Conservation (phyloP, 768 basidiomycete species). For the Calocera viscosa region DNA sequence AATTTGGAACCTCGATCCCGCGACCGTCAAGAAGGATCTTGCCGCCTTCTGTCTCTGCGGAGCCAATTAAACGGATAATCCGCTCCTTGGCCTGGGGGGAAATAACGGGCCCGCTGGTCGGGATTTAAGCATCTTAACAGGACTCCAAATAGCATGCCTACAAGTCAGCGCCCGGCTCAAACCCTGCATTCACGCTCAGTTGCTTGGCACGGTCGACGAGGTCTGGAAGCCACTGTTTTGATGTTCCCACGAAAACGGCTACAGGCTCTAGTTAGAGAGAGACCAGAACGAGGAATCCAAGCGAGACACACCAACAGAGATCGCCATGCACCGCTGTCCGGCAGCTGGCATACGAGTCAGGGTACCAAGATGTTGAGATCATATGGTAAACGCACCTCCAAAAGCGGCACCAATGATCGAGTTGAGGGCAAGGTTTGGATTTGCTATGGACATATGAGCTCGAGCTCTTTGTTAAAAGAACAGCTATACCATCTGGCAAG, state of each 20-base stretch:
- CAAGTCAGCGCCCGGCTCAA: constrained; percentile 76
- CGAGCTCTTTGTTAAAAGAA: neutral
- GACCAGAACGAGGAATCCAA: neutral
- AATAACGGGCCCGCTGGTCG: constrained; percentile 35
- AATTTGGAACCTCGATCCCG: constrained; percentile 49
- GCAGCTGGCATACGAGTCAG: constrained; percentile 40
- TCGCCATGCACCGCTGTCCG: constrained; percentile 94
- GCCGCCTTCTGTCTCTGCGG: constrained; percentile 55
- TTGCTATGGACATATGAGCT: constrained; percentile 36
- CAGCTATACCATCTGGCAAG: constrained; percentile 74
- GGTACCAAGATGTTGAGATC: constrained; percentile 28
- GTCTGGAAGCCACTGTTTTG: constrained; percentile 66
- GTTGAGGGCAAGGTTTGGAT: constrained; percentile 83
- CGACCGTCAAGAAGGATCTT: constrained; percentile 80
- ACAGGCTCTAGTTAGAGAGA: constrained; percentile 10
- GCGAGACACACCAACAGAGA: constrained; percentile 61
- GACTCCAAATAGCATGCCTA: constrained; percentile 32
- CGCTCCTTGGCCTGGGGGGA: constrained; percentile 68
- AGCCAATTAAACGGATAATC: constrained; percentile 56
- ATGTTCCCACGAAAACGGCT: constrained; percentile 64
- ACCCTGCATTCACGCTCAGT: constrained; percentile 79
- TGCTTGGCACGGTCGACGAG: constrained; percentile 67
- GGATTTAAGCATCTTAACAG: constrained; percentile 1
- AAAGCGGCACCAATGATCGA: constrained; percentile 90
- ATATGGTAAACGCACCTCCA: constrained; percentile 31